Evolutionary conservation across 73 alveolate species (phyloP).

Genomic region (Paramecium tetraurelia): DNA sequence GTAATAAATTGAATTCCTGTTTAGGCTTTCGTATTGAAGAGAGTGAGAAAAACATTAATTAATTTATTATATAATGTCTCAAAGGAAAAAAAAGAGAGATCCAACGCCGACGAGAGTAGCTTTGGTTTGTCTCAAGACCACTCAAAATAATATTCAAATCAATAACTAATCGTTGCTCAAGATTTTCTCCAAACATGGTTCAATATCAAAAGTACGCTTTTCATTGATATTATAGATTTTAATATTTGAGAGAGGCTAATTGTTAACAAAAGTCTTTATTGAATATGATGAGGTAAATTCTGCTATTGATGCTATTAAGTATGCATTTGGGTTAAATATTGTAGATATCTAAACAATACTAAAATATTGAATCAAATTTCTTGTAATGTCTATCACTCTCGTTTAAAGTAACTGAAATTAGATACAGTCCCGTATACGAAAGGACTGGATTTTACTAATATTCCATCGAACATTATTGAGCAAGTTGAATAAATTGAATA

Average conservation of each 20-base stretch:
- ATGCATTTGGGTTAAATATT: neutral
- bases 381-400: neutral
- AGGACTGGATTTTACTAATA: neutral
- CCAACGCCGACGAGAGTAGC: neutral
- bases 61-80: neutral
- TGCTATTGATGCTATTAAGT: neutral
- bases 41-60: constrained; percentile 50
- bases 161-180: neutral
- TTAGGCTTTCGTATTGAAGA: constrained; percentile 52
- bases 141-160: neutral
- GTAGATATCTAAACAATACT: neutral
- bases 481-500: neutral
- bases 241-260: neutral
- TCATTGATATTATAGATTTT: neutral
- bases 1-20: constrained; percentile 48
- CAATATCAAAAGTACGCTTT: neutral
- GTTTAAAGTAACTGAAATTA: neutral
- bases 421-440: neutral
- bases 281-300: neutral
- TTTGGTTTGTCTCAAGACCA: neutral
- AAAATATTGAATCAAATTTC: neutral
- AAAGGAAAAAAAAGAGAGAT: neutral
- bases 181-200: neutral
- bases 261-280: neutral
- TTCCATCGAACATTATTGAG: neutral